Conservation (phyloP, 2,329 filamentous ascomycete species). For the Helotiales sp. region DNA sequence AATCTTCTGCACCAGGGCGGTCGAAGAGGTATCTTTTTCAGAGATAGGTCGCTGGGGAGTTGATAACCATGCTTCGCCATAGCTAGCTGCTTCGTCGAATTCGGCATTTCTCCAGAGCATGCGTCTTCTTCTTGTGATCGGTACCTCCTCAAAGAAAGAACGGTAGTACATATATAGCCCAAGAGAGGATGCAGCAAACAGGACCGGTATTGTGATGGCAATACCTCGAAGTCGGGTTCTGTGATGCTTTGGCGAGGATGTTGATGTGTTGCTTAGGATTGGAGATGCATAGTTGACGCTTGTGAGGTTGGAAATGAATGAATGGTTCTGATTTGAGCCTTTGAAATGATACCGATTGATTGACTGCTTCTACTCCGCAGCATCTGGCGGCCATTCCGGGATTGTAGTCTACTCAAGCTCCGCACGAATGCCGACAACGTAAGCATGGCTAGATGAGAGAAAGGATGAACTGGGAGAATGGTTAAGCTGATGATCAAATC, state of each 20-base stretch:
- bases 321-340: not conserved
- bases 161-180: not conserved
- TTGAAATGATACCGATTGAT: not conserved
- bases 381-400: not conserved
- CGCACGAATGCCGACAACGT: not conserved
- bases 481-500: no score
- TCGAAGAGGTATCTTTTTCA: not conserved
- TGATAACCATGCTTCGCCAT: not conserved
- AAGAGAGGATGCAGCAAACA: not conserved
- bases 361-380: not conserved
- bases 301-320: not conserved
- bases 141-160: not conserved
- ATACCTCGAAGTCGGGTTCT: not conserved
- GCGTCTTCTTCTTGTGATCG: conserved; percentile 5
- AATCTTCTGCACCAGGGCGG: not conserved
- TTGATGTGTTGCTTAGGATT: not conserved
- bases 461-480: no score
- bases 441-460: not conserved
- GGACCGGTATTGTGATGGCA: not conserved
- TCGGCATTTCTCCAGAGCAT: conserved; percentile 2
- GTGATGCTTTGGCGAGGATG: not conserved
- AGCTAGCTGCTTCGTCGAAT: not conserved
- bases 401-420: not conserved
- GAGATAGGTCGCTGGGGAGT: not conserved
- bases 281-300: not conserved